These are phyloP conservation scores for Aspergillus ellipticus DNA, from an alignment of 495 filamentous ascomycete genomes.

Conservation along the genomic window DNA sequence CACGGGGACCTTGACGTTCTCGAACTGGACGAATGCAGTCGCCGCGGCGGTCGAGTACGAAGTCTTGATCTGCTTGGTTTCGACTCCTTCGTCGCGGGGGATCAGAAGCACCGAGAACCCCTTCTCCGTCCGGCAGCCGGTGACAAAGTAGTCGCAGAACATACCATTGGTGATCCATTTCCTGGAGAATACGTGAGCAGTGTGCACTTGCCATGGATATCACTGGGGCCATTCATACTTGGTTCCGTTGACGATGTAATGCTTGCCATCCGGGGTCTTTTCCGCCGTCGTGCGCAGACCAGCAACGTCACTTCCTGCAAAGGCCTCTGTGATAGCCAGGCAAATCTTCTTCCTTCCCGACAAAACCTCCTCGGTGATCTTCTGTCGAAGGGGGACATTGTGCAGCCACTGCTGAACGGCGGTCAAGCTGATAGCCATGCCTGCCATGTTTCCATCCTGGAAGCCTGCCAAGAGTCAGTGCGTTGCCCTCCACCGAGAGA, in stretches of 20 bases:
- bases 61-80: conserved; percentile 81
- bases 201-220: not conserved
- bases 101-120: conserved; percentile 78
- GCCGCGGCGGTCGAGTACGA: conserved; percentile 76
- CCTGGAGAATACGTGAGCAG: conserved; percentile 21
- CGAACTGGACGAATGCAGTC: conserved; percentile 78
- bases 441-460: conserved; percentile 61
- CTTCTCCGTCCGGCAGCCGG: conserved; percentile 76
- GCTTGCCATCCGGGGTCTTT: conserved; percentile 77
- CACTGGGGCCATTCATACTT: conserved; percentile 41
- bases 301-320: conserved; percentile 84
- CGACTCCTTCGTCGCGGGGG: conserved; percentile 62
- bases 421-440: conserved; percentile 80
- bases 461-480: conserved; percentile 32
- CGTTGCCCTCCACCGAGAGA: conserved; percentile 41
- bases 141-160: conserved; percentile 81
- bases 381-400: conserved; percentile 61
- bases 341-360: conserved; percentile 83
- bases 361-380: conserved; percentile 67
- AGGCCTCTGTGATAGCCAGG: conserved; percentile 84
- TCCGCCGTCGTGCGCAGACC: conserved; percentile 75
- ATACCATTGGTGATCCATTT: conserved; percentile 94
- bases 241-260: conserved; percentile 84
- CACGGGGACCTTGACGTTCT: conserved; percentile 81
- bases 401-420: conserved; percentile 77